Conservation (phyloP, 2,329 filamentous ascomycete species). For the Coniochaeta prunicola region DNA sequence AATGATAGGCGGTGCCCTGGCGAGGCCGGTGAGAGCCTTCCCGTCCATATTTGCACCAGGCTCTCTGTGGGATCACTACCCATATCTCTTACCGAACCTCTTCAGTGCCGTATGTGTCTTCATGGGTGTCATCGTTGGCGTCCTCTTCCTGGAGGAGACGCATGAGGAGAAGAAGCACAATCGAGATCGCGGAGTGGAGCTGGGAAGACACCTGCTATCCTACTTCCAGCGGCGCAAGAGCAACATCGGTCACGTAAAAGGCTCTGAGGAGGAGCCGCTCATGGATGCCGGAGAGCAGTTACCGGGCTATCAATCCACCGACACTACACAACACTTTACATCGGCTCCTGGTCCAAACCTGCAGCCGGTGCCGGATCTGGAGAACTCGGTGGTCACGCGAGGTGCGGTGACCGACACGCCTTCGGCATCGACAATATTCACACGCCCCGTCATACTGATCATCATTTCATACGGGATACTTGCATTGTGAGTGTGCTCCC, state of each 20-base stretch:
- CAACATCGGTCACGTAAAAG: slow-evolving; percentile 10
- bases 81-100: slow-evolving; percentile 88
- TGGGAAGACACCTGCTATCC: slow-evolving; percentile 63
- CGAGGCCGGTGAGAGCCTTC: slow-evolving; percentile 78
- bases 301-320: slow-evolving; percentile 61
- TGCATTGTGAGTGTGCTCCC: slow-evolving; percentile 67
- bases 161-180: slow-evolving; percentile 74
- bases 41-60: slow-evolving; percentile 64
- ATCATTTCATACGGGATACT: slow-evolving; percentile 88
- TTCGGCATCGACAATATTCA: slow-evolving; percentile 55
- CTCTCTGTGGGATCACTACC: slow-evolving; percentile 77
- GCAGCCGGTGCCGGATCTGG: slow-evolving; percentile 27
- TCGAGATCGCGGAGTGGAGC: slow-evolving; percentile 67
- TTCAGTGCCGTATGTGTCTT: slow-evolving; percentile 76
- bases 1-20: slow-evolving; percentile 82
- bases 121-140: slow-evolving; percentile 67
- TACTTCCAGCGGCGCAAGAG: slow-evolving; percentile 27
- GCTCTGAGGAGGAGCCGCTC: slow-evolving; percentile 54
- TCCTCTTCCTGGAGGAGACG: slow-evolving; percentile 90
- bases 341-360: slow-evolving; percentile 22
- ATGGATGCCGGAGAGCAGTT: slow-evolving; percentile 54
- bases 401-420: slow-evolving; percentile 9
- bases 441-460: slow-evolving; percentile 75
- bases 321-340: slow-evolving; percentile 43
- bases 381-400: slow-evolving; percentile 12